These are phyloP conservation scores for Boletus subparvulus DNA, from an alignment of 768 basidiomycete genomes.

Conservation along the genomic window DNA sequence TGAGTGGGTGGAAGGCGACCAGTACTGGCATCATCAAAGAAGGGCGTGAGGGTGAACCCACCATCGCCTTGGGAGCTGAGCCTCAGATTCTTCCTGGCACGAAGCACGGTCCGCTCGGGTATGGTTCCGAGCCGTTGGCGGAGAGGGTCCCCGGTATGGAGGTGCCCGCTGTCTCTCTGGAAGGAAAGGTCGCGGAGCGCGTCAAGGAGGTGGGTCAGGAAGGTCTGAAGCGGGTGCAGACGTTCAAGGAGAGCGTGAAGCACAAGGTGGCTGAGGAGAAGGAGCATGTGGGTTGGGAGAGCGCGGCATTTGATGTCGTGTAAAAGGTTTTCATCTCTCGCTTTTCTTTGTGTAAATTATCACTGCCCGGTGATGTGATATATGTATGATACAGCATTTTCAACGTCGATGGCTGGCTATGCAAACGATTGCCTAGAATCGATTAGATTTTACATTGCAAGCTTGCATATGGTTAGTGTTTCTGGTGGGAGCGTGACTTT, in stretches of 20 bases:
- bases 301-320: slow-evolving; percentile 44
- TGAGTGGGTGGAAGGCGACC: slow-evolving; percentile 52
- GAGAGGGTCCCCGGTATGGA: slow-evolving; percentile 8
- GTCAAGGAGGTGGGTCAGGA: slow-evolving; percentile 34
- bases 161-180: neutral
- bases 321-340: neutral
- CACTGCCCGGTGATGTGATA: no score
- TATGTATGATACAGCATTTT: no score
- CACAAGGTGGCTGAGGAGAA: slow-evolving; percentile 42
- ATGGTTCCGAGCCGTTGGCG: slow-evolving; percentile 40
- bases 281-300: slow-evolving; percentile 46
- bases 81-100: slow-evolving; percentile 70
- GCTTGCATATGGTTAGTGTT: no score
- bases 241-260: slow-evolving; percentile 46
- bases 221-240: slow-evolving; percentile 36
- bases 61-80: slow-evolving; percentile 68
- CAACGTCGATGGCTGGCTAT: no score
- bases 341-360: neutral
- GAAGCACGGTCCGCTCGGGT: slow-evolving; percentile 67
- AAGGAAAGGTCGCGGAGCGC: slow-evolving; percentile 33
- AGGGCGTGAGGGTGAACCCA: slow-evolving; percentile 34
- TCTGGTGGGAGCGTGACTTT: no score
- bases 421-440: no score
- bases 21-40: slow-evolving; percentile 64
- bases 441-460: no score